Evolutionary conservation across 371 early-diverging fungal species (phyloP), one percentile per base, ranked within the genome.

Genomic region (Syncephalis plumigaleata): DNA sequence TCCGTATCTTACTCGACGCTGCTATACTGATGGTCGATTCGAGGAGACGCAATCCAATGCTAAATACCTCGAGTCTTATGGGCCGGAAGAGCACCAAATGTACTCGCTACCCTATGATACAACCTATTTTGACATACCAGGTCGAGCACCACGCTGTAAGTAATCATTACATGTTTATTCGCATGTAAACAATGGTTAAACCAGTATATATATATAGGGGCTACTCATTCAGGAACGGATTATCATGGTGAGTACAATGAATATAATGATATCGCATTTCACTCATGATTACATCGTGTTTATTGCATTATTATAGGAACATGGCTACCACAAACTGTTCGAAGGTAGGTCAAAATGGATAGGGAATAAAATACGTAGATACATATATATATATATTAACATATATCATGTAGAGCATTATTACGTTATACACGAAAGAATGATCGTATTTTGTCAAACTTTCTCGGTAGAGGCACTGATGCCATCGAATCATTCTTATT

Each of bases 261-360:
- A 8, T 45, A 37, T 45, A 15, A 16, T 21, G 15, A 7, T 1
- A 24, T 39, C 26, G 20, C n/a, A 37, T 20, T 44, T 5, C 22
- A 15, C 22, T 15, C 3, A 20, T 44, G 21, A 7, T 31, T 11
- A 11, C 11, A 31, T 31, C 31, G 11, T 7, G 7, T 7, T 20
- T 22, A 44, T 17, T 44, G 22, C n/a, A 22, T 36, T 38, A 9
- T 27, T 37, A 18, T 50, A 70, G 71, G 87, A n/a, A 89, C 91
- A 0, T 91, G 92, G 92, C 67, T 91, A 13, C 91, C 92, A 3
- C 92, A 91, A 55, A 81, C 87, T 1, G 88, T 87, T 17, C 70
- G 91, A 39, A 70, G 79, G 79, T 76, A 63, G 47, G 42, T 39
- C 15, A n/a, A 23, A 31, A 16, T 17, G 8, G 42, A n/a, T n/a